Percentiles rank a stretch among this genome's conserved stretches.
These are phyloP conservation scores for Cucurbita maxima DNA, from an alignment of 306 rosid genomes.

Conservation along the genomic window DNA sequence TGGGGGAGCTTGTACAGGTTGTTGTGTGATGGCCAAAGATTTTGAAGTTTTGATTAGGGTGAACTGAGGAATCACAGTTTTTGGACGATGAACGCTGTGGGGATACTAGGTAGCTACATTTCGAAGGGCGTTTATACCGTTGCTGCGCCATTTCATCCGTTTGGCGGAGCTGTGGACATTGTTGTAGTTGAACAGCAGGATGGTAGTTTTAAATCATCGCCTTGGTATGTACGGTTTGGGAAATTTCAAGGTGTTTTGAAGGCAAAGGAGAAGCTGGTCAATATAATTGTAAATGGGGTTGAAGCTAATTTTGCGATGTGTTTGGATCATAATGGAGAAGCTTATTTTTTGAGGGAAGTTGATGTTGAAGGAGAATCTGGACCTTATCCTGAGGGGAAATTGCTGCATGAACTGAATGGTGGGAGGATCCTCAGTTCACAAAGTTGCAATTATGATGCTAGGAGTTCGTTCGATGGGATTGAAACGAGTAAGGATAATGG, in stretches of 20 bases:
- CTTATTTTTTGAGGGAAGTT: conserved; percentile 54
- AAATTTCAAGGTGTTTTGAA: conserved; percentile 90
- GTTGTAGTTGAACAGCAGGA: conserved; percentile 75
- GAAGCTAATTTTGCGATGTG: conserved; percentile 58
- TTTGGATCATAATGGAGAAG: conserved; percentile 70
- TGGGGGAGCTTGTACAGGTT: neutral
- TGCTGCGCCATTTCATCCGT: conserved; percentile 75
- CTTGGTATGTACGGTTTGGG: conserved; percentile 85
- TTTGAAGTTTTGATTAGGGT: conserved; percentile 11
- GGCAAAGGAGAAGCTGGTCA: conserved; percentile 51
- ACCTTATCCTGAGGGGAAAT: conserved; percentile 17
- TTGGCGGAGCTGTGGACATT: conserved; percentile 95
- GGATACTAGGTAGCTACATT: conserved; percentile 57
- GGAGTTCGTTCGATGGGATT: conserved; percentile 12
- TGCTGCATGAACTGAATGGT: conserved; percentile 9
- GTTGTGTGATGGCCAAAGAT: neutral
- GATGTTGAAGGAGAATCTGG: conserved; percentile 36
- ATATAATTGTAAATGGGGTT: conserved; percentile 51
- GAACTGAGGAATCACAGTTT: neutral
- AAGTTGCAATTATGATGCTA: conserved; percentile 25
- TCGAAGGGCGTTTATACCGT: conserved; percentile 62
- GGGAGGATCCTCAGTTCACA: conserved; percentile 18
- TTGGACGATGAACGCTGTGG: conserved; percentile 70
- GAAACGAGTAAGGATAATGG: conserved; percentile 18
- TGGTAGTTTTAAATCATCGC: conserved; percentile 76